phyloP scores from a whole-genome alignment of 257 asterid species.

The Przewalskia tangutica region DNA sequence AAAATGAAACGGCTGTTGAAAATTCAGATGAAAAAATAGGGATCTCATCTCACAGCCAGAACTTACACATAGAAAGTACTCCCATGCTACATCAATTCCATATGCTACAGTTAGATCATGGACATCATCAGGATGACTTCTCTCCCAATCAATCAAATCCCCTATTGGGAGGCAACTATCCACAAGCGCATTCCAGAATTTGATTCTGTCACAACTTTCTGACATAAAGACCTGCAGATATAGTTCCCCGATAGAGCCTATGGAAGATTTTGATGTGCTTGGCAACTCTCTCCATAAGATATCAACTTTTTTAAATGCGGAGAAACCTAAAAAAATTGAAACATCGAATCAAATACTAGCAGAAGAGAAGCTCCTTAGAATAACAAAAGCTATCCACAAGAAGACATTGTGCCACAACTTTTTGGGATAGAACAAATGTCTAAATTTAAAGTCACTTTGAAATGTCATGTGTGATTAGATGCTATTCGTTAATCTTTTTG shows the following conservation, averaged over 20 bases:
- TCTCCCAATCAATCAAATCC: slow-evolving; percentile 80
- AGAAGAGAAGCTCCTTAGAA: background rate
- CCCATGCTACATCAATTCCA: slow-evolving; percentile 66
- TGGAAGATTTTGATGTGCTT: slow-evolving; percentile 22
- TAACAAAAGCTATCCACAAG: background rate
- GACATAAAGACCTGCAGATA: slow-evolving; percentile 61
- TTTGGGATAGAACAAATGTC: background rate
- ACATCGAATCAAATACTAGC: background rate
- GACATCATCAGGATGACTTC: slow-evolving; percentile 84
- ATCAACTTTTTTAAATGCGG: slow-evolving; percentile 72
- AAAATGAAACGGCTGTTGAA: background rate
- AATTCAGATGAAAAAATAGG: background rate
- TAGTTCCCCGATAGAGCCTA: slow-evolving; percentile 39
- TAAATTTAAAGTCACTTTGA: background rate
- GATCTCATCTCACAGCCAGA: background rate
- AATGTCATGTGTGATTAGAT: background rate
- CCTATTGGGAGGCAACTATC: slow-evolving; percentile 50
- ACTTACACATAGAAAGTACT: slow-evolving; percentile 64
- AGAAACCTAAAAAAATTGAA: slow-evolving; percentile 35
- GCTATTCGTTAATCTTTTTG: background rate
- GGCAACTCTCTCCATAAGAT: slow-evolving; percentile 72
- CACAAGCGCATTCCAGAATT: slow-evolving; percentile 59
- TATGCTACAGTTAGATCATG: slow-evolving; percentile 47
- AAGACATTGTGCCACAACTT: background rate
- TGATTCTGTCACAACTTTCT: slow-evolving; percentile 43